These are phyloP conservation scores for Isabelozyma pseudorhagii DNA, from an alignment of 805 yeast genomes.

Conservation along the genomic window DNA sequence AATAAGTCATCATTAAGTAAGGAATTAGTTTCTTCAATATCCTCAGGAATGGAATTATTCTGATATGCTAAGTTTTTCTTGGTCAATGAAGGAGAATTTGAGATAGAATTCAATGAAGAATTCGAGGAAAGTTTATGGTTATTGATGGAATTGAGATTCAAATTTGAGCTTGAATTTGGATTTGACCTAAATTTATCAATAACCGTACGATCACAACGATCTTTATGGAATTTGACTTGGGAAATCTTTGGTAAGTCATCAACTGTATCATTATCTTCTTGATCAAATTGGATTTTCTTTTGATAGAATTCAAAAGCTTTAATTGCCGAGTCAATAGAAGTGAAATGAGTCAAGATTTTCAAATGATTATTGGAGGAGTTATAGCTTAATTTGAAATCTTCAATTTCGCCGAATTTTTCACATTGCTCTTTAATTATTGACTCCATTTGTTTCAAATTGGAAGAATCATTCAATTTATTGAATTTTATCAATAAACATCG, in stretches of 20 bases:
- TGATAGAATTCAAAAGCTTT: conserved; percentile 36
- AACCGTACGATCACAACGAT: conserved; percentile 35
- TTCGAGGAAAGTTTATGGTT: not conserved
- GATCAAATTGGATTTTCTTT: conserved; percentile 14
- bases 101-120: conserved; percentile 1
- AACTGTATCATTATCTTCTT: conserved; percentile 6
- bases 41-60: conserved; percentile 1
- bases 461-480: not conserved
- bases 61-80: not conserved
- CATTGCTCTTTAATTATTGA: conserved; percentile 24
- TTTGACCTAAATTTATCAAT: conserved; percentile 4
- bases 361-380: conserved; percentile 1
- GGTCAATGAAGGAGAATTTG: not conserved
- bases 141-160: not conserved
- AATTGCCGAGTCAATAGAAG: conserved; percentile 46
- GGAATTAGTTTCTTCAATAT: not conserved
- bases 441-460: not conserved
- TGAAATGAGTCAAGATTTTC: conserved; percentile 30
- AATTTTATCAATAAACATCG: conserved; percentile 22
- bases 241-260: conserved; percentile 6
- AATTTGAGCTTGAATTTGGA: not conserved
- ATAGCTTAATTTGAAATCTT: conserved; percentile 23
- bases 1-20: not conserved
- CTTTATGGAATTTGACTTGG: conserved; percentile 25
- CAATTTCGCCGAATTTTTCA: conserved; percentile 40